Percentiles rank a stretch among this genome's conserved stretches.
Conservation (phyloP, 1,139 yeast genomes). For the Sugiyamaella neomexicana region DNA sequence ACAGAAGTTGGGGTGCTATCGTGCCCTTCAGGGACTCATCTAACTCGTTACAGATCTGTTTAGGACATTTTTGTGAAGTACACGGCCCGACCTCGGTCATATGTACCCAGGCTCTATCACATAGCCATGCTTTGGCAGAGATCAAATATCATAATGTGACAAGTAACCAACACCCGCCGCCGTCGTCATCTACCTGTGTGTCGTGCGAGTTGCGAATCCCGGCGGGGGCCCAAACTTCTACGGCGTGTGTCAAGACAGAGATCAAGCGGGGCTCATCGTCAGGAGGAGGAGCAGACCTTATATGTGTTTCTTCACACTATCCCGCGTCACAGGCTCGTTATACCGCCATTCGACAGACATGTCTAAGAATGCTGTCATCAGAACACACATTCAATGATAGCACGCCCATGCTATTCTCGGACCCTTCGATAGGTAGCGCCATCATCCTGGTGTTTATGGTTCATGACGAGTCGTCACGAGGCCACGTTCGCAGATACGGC, state of each 20-base stretch:
- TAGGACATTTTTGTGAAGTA: constrained; percentile 82
- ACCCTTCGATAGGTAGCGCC: constrained; percentile 65
- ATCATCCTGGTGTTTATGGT: constrained; percentile 66
- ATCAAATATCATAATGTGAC: constrained; percentile 24
- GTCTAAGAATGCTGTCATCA: constrained; percentile 56
- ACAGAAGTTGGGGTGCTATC: background rate
- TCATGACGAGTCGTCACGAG: constrained; percentile 70
- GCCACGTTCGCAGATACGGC: constrained; percentile 73
- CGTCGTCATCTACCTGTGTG: constrained; percentile 25
- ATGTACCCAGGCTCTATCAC: constrained; percentile 60
- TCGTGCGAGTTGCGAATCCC: constrained; percentile 34
- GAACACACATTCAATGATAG: constrained; percentile 68
- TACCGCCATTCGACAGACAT: constrained; percentile 53
- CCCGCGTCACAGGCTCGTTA: constrained; percentile 58
- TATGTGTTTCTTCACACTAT: constrained; percentile 56
- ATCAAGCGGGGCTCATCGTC: background rate
- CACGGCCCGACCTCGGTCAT: constrained; percentile 81
- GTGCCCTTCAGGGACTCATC: too few species aligned
- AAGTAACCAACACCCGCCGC: constrained; percentile 19
- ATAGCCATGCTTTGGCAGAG: constrained; percentile 31
- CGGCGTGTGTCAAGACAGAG: constrained; percentile 24
- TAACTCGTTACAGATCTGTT: constrained; percentile 43
- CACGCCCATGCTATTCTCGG: constrained; percentile 72
- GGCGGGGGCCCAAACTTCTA: constrained; percentile 7
- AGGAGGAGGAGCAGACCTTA: background rate